Base-by-base conservation (phyloP, 352 stramenopile species). In the Pythium folliculosum region DNA sequence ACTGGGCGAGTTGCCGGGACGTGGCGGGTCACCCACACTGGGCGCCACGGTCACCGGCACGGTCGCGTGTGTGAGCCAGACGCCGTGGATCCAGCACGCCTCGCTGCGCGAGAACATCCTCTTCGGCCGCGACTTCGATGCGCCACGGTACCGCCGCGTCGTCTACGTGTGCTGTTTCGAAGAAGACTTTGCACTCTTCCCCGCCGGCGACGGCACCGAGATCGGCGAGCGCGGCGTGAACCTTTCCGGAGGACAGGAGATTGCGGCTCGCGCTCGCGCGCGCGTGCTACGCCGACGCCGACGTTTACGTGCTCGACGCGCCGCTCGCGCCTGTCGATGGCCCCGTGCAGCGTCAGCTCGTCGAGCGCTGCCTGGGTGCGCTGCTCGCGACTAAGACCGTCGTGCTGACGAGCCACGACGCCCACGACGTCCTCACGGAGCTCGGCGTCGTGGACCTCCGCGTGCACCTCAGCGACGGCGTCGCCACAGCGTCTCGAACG, bases 191-290 rank as follows among this genome's bases (percentile, higher is more conserved):
- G 74, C 71, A 16, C 57, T 90, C 21, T 75, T 98, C 14, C 78
- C 84, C 0, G 70, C 22, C 30, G 91, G 92, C 16, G 94, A 98
- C 72, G 35, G 71, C 60, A 98, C 90, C 5, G 90, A 97, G 71
- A 97, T 98, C 60, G 94, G 92, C 14, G 91, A 98, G 73, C 93
- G 92, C 55, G 95, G 95, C 4, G 81, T 98, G 12, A 98, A 95
- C 57, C 68, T 99, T 2, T 94, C 72, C 4, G 94, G 94, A 13
- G 94, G 94, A 9, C 92, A 98, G 71, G 95, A 97, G 70, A 74
- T 77, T n/a, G 16, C 67, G 82, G 17, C 63, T 91, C 5, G 66
- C 59, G 23, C 63, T 91, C 0, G 82, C 82, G 14, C 72, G 82
- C 12, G 72, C 79, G 22, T 80, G 75, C 51, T 89, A 89, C 67